Evolutionary conservation across 805 yeast genomes (phyloP), one percentile per base, ranked within the genome.

Genomic region (Debaryomyces castellii): DNA sequence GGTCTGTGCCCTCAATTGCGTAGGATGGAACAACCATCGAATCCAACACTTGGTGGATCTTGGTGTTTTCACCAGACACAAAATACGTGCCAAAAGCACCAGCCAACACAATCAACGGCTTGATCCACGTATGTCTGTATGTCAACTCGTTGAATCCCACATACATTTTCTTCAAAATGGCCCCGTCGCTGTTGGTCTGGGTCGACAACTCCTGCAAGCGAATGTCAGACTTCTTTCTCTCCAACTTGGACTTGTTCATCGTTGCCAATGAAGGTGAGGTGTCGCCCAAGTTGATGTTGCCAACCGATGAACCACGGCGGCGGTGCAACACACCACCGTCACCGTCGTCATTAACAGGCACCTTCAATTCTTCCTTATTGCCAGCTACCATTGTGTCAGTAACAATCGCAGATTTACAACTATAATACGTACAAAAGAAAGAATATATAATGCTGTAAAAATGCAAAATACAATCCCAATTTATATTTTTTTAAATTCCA

Each of bases 261-360:
- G 95, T 85, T 10, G 88, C 73, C 36, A 89, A 71, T 1, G 86
- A 75, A 2, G 88, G 83, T 18, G 38, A 35, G 6, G 81, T 62
- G 59, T 89, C 96, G 20, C 96, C 96, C 3, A 89, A 67, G 43
- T 81, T 76, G 42, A 89, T 80, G 28, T 78, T 75, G 2, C 96
- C 96, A 12, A 89, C 85, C 0, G 91, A 84, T 1, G 94, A 84
- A 8, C 80, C 75, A 52, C 89, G 62, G 45, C 69, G 69, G 48
- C 75, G 71, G 40, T 35, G 38, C 24, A 20, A 20, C 5, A 11
- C 24, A 18, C 14, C 24, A 18, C 14, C 24, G 9, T 11, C 23
- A 20, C 23, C 20, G 4, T 11, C 11, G 12, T 11, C 11, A 7
- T n/a, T 17, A 12, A 20, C 17, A 9, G 38, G 38, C 12, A 21